Percentiles rank a stretch among this genome's conserved stretches.
Conservation (phyloP, 108 stramenopile genomes). For the Asterionellopsis glacialis region DNA sequence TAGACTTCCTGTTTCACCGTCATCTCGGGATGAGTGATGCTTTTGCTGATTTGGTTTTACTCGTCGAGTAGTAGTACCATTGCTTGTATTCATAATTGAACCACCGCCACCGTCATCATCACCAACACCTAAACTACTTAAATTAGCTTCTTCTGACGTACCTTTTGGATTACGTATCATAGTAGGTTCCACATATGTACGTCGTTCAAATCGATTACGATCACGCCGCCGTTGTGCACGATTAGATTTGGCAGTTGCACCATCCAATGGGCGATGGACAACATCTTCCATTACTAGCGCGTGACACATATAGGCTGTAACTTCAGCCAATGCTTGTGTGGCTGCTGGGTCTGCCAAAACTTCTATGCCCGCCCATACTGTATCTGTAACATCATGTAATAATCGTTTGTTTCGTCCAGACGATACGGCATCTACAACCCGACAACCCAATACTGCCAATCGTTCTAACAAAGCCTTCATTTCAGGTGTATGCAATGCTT, state of each 20-base stretch:
- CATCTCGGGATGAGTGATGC: too few species aligned
- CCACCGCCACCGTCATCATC: too few species aligned
- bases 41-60: too few species aligned
- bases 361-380: conserved; percentile 48
- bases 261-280: conserved; percentile 2
- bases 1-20: too few species aligned
- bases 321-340: conserved; percentile 69
- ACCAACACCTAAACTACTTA: conserved; percentile 41
- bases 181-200: conserved; percentile 1
- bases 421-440: conserved; percentile 48
- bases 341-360: conserved; percentile 53
- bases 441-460: conserved; percentile 42
- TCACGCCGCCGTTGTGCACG: conserved; percentile 2
- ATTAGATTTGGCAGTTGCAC: not conserved
- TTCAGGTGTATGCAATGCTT: conserved; percentile 74
- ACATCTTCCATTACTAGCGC: conserved; percentile 68
- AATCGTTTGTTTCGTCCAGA: conserved; percentile 61
- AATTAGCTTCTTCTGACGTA: conserved; percentile 36
- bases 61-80: too few species aligned
- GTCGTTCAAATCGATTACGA: conserved; percentile 4
- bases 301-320: conserved; percentile 76
- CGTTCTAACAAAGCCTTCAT: conserved; percentile 51
- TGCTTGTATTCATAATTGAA: too few species aligned
- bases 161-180: conserved; percentile 22
- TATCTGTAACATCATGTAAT: conserved; percentile 39